Evolutionary conservation across 2,329 filamentous ascomycete genomes (phyloP).

Genomic region (Claviceps purpurea): DNA sequence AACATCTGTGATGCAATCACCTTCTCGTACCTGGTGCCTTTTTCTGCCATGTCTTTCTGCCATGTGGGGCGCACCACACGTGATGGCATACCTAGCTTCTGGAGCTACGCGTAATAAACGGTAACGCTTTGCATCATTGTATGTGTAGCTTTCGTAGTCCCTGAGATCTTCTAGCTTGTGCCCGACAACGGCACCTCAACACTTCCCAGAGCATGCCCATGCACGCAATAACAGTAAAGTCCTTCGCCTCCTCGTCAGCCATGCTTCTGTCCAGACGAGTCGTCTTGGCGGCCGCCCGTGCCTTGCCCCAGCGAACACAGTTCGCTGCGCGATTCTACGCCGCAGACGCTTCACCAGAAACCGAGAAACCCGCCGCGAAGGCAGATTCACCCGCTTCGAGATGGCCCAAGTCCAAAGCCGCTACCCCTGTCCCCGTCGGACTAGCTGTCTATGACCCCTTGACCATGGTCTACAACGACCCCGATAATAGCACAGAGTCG

Average conservation of each 20-base stretch:
- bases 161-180: too few relatives aligned
- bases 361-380: background rate
- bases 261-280: conserved; percentile 17
- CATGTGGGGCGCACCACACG: too few relatives aligned
- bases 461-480: conserved; percentile 7
- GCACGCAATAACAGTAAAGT: background rate
- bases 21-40: too few relatives aligned
- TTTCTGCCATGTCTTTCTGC: too few relatives aligned
- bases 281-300: conserved; percentile 11
- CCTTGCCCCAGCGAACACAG: conserved; percentile 1
- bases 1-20: too few relatives aligned
- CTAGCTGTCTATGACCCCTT: conserved; percentile 8
- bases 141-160: too few relatives aligned
- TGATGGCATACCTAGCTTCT: too few relatives aligned
- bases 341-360: conserved; percentile 7
- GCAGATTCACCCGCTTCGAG: background rate
- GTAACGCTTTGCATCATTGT: too few relatives aligned
- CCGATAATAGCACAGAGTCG: too few relatives aligned
- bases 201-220: too few relatives aligned
- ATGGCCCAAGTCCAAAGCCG: conserved; percentile 1
- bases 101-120: too few relatives aligned
- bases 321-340: conserved; percentile 12
- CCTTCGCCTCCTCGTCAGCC: background rate
- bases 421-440: background rate
- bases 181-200: too few relatives aligned